Evolutionary conservation across 176 grass and related monocot genomes (phyloP), one percentile per base, ranked within the genome.

Genomic region (Carex myosuroides): DNA sequence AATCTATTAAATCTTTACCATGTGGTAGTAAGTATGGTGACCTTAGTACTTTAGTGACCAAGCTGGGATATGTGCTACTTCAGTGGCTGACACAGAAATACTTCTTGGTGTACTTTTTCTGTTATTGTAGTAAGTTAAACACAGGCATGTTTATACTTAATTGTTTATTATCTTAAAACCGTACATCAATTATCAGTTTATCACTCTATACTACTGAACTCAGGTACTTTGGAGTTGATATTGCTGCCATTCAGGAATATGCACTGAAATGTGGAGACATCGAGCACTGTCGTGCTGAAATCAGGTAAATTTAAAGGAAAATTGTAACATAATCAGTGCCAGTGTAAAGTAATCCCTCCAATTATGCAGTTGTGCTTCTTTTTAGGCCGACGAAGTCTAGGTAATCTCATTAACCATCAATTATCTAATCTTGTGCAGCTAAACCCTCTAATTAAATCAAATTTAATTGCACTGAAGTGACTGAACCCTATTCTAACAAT

Each of bases 151-250:
- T 13, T 77, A 30, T 3, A 35, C 24, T 78, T 6, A 52, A 57
- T 57, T 33, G 26, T 78, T 56, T 78, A 55, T 76, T 76, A 77
- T 30, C 73, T 55, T 54, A 77, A 77, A 13, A 16, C 22, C 50
- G 17, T 77, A 29, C 24, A 55, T 48, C 13, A 77, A 77, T 54
- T 30, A 77, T 77, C 72, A 77, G 21, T 5, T 54, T 55, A 77
- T 77, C 72, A 77, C 46, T 5, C 6, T 56, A 29, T 55, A 77
- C 12, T 29, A 56, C 73, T 77, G 21, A 33, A 29, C 70, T 83
- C 64, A 95, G 96, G 91, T 99, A 99, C 84, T 99, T 95, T 87
- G 93, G 90, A 48, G 91, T 99, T 64, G 91, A 99, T 64, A 99
- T 99, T 24, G 0, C 46, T 62, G 88, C 91, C 71, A 99, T 95